Conservation (phyloP, 2,329 filamentous ascomycete species). For the Blumeria hordei region DNA sequence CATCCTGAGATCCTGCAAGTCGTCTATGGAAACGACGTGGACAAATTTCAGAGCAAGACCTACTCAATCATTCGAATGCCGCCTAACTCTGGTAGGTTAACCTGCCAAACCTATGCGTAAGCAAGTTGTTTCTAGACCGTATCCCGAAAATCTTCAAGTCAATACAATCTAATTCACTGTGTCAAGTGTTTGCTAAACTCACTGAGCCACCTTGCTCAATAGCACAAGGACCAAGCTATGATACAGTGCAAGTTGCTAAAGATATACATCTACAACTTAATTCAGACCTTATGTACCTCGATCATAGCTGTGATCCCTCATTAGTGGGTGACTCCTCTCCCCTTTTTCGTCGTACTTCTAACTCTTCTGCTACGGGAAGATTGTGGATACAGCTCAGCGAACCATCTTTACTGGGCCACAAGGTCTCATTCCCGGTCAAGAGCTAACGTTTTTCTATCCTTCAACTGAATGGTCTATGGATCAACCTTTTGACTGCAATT, state of each 20-base stretch:
- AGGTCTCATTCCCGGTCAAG: constrained; percentile 29
- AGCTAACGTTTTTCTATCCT: constrained; percentile 51
- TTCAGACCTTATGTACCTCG: constrained; percentile 41
- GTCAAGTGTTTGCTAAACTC: constrained; percentile 26
- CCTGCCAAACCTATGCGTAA: not conserved
- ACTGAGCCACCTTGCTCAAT: constrained; percentile 35
- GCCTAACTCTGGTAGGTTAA: constrained; percentile 36
- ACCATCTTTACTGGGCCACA: constrained; percentile 32
- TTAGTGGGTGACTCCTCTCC: constrained; percentile 23
- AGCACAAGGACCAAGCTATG: constrained; percentile 32
- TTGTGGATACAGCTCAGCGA: constrained; percentile 33
- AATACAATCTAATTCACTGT: too few species aligned
- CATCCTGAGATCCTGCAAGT: constrained; percentile 34
- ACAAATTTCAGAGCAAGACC: constrained; percentile 32
- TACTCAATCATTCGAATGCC: constrained; percentile 29
- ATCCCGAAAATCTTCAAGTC: too few species aligned
- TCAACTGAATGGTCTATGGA: constrained; percentile 55
- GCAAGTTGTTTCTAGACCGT: too few species aligned
- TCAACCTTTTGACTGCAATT: constrained; percentile 44
- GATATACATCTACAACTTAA: constrained; percentile 36
- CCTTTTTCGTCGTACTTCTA: not conserved
- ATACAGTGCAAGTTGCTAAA: constrained; percentile 34
- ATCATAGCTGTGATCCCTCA: constrained; percentile 42
- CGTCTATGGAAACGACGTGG: constrained; percentile 19
- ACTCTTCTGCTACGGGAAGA: constrained; percentile 17